Conservation (phyloP, 345 rosid species). For the Lagerstroemia speciosa region DNA sequence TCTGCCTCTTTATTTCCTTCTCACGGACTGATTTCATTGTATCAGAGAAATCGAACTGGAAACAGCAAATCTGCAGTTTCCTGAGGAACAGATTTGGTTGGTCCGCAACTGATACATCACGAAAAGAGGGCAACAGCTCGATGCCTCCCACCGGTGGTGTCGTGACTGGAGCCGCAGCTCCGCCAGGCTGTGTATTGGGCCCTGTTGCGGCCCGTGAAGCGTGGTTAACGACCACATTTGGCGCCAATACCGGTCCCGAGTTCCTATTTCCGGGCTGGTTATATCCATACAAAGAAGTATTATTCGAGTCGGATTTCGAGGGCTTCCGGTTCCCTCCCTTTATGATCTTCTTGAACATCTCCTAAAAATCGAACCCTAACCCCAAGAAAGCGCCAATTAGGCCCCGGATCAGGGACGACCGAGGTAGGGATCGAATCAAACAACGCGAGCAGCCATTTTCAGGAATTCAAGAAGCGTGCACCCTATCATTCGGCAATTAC, state of each 20-base stretch:
- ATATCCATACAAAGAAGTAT: not conserved
- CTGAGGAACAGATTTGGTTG: constrained; percentile 30
- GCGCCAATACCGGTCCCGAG: constrained; percentile 17
- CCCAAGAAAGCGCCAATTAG: not conserved
- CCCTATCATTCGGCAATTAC: not conserved
- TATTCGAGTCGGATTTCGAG: not conserved
- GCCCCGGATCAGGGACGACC: not conserved
- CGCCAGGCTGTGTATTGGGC: not conserved
- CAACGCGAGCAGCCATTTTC: not conserved
- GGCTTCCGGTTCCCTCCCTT: constrained; percentile 1
- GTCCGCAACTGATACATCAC: constrained; percentile 34
- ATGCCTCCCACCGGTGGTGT: constrained; percentile 25
- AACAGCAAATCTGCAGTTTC: constrained; percentile 44
- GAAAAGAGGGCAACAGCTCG: constrained; percentile 32
- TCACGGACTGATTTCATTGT: constrained; percentile 20
- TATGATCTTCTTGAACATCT: constrained; percentile 10
- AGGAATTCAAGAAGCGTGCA: not conserved
- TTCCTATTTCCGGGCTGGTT: constrained; percentile 10
- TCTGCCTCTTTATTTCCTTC: constrained; percentile 44
- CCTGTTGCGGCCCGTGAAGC: constrained; percentile 27
- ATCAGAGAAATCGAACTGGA: constrained; percentile 35
- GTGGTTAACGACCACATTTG: constrained; percentile 35
- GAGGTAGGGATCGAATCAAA: not conserved
- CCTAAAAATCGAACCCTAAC: not conserved
- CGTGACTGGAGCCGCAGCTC: not conserved